phyloP scores from a whole-genome alignment of 176 grass and related monocot genomes.

The Urochloa ruziziensis region DNA sequence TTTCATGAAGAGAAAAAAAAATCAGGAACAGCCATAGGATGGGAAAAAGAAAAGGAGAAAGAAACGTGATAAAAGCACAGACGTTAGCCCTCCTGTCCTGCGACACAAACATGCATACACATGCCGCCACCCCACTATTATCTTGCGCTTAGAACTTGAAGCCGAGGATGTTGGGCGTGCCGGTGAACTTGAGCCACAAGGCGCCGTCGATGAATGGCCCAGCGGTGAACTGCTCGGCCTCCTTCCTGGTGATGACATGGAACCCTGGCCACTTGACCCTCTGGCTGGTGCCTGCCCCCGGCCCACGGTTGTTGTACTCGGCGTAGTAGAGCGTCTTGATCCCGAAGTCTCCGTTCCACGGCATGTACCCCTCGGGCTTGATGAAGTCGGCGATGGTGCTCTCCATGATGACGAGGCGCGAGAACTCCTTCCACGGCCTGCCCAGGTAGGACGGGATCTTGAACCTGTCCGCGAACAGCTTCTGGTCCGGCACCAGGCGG shows the following conservation, averaged over 20 bases:
- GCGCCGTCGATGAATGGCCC: conserved; percentile 51
- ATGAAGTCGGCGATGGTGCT: conserved; percentile 54
- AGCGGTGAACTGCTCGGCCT: conserved; percentile 53
- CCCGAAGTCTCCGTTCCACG: conserved; percentile 51
- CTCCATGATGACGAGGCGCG: conserved; percentile 68
- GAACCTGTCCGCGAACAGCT: conserved; percentile 49
- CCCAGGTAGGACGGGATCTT: conserved; percentile 74
- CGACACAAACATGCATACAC: background rate
- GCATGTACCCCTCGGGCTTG: conserved; percentile 65
- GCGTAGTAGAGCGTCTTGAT: conserved; percentile 74
- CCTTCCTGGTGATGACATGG: conserved; percentile 45
- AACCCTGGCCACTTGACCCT: conserved; percentile 69
- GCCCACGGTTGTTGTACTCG: conserved; percentile 70
- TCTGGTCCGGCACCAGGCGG: conserved; percentile 58
- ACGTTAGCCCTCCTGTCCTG: conserved; percentile 1
- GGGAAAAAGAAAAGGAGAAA: background rate
- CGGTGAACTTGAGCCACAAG: conserved; percentile 50
- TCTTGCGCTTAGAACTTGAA: conserved; percentile 47
- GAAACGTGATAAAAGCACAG: background rate
- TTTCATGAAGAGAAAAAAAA: background rate
- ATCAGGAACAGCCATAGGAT: background rate
- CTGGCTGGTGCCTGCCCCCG: conserved; percentile 55
- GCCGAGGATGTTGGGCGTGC: conserved; percentile 43
- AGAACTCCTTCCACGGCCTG: conserved; percentile 67
- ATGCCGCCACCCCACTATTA: background rate